Conservation (phyloP, 1,284 basidiomycete species). For the Cryptococcus neoformans region DNA sequence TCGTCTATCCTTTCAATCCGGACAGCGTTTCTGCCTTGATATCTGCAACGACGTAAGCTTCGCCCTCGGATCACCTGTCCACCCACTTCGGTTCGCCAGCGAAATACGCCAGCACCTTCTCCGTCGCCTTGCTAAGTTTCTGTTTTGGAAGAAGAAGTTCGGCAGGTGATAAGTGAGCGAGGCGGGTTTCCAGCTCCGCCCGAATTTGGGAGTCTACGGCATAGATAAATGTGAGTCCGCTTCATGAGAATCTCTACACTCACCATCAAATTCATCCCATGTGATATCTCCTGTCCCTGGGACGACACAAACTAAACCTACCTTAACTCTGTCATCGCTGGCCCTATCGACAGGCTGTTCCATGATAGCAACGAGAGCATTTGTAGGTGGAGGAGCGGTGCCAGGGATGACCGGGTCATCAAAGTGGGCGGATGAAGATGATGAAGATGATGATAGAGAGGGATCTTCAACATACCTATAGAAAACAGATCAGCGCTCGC, state of each 20-base stretch:
- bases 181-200: conserved; percentile 77
- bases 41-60: conserved; percentile 40
- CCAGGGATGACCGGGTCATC: conserved; percentile 37
- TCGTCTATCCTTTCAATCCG: conserved; percentile 65
- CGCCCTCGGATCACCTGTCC: not conserved
- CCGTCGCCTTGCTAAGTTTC: conserved; percentile 67
- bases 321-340: conserved; percentile 60
- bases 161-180: conserved; percentile 76
- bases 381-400: conserved; percentile 38
- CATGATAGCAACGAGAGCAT: conserved; percentile 55
- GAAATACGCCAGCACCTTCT: conserved; percentile 72
- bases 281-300: conserved; percentile 87
- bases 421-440: conserved; percentile 18
- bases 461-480: conserved; percentile 47
- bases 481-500: conserved; percentile 2
- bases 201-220: conserved; percentile 69
- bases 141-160: conserved; percentile 70
- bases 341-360: conserved; percentile 60
- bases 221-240: conserved; percentile 5
- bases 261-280: conserved; percentile 87
- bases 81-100: conserved; percentile 50
- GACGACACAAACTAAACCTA: conserved; percentile 76
- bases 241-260: conserved; percentile 7
- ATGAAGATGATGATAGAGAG: conserved; percentile 18
- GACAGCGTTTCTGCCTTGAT: conserved; percentile 39